Conservation (phyloP, 2,329 filamentous ascomycete genomes). For the Ophiostoma sp. region DNA sequence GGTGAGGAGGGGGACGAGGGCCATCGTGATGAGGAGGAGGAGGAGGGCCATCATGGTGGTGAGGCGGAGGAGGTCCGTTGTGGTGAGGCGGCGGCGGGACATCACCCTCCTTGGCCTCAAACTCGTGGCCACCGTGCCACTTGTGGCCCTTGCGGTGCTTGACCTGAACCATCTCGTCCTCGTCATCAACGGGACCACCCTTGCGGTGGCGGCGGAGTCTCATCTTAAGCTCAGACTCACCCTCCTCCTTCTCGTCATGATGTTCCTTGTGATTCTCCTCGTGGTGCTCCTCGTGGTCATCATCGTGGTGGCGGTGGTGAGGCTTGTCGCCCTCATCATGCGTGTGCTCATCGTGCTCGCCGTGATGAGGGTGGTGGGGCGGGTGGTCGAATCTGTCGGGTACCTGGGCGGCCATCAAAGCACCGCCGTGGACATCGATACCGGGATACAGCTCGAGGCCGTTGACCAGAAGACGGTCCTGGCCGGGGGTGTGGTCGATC, state of each 20-base stretch:
- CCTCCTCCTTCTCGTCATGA: conserved; percentile 17
- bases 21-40: neutral
- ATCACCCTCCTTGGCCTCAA: neutral
- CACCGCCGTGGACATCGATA: conserved; percentile 41
- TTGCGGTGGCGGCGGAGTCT: conserved; percentile 17
- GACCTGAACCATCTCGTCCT: conserved; percentile 13
- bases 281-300: conserved; percentile 14
- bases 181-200: conserved; percentile 14
- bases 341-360: neutral
- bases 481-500: conserved; percentile 42
- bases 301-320: neutral
- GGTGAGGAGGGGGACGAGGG: neutral
- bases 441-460: conserved; percentile 55
- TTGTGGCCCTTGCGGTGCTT: neutral
- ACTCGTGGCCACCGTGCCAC: neutral
- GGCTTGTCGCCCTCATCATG: neutral
- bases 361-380: conserved; percentile 1
- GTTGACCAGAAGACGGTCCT: conserved; percentile 51
- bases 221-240: conserved; percentile 16
- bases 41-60: neutral
- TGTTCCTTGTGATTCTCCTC: conserved; percentile 20
- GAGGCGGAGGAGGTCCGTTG: neutral
- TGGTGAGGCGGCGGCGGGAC: neutral
- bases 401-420: conserved; percentile 44
- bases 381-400: conserved; percentile 32